These are phyloP conservation scores for Cynara cardunculus DNA, from an alignment of 129 eudicot species.

Conservation along the genomic window DNA sequence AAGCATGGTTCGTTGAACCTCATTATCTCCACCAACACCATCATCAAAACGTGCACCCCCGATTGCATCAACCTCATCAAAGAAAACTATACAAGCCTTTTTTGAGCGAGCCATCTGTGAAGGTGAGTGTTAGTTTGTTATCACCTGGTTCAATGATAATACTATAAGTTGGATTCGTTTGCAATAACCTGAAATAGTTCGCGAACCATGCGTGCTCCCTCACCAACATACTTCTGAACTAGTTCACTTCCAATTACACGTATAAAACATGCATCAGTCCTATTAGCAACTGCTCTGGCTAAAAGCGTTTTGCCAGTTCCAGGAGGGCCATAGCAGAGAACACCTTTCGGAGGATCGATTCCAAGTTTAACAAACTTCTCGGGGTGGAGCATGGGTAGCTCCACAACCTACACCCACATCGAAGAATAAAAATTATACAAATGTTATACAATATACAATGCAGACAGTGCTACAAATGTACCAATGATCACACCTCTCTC, in stretches of 20 bases:
- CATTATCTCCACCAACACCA: slow-evolving; percentile 96
- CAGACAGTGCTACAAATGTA: background rate
- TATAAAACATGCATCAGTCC: slow-evolving; percentile 93
- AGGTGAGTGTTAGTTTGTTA: slow-evolving; percentile 5
- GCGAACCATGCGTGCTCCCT: slow-evolving; percentile 98
- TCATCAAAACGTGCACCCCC: slow-evolving; percentile 98
- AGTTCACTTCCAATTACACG: slow-evolving; percentile 96
- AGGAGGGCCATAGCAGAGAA: slow-evolving; percentile 98
- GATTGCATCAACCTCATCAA: slow-evolving; percentile 97
- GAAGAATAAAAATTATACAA: background rate
- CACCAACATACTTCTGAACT: slow-evolving; percentile 95
- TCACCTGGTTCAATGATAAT: background rate
- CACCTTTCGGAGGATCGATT: slow-evolving; percentile 99
- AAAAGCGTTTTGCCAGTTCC: slow-evolving; percentile 96
- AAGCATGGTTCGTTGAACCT: slow-evolving; percentile 98
- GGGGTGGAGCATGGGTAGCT: slow-evolving; percentile 98
- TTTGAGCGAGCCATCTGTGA: slow-evolving; percentile 97
- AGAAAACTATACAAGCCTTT: slow-evolving; percentile 86
- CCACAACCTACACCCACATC: slow-evolving; percentile 66
- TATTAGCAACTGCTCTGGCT: slow-evolving; percentile 95
- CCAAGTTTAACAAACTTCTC: slow-evolving; percentile 99
- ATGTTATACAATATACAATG: background rate
- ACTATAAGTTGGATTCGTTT: background rate
- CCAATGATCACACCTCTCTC: slow-evolving; percentile 66
- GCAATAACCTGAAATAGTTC: slow-evolving; percentile 86